Evolutionary conservation across 2,329 filamentous ascomycete species (phyloP).

Genomic region (Allantophomopsis lycopodina): DNA sequence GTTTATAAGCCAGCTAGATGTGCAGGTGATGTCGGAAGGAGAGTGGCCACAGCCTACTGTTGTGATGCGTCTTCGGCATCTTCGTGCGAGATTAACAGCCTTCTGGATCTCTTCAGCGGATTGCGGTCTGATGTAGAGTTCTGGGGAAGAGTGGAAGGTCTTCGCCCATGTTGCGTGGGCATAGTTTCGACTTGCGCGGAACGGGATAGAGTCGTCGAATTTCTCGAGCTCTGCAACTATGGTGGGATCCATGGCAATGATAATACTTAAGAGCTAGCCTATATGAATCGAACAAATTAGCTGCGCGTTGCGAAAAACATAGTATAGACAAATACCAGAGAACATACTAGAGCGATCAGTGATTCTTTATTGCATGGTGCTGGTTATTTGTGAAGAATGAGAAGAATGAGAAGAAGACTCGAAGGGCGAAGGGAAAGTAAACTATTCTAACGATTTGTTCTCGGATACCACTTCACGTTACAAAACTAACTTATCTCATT

Average conservation of each 20-base stretch:
- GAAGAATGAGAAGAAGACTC: no score
- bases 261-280: no score
- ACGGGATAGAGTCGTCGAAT: slow-evolving; percentile 52
- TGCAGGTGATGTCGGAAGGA: slow-evolving; percentile 82
- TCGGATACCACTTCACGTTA: no score
- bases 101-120: slow-evolving; percentile 73
- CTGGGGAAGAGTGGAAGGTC: slow-evolving; percentile 79
- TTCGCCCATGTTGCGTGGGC: slow-evolving; percentile 88
- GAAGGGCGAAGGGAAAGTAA: no score
- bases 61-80: slow-evolving; percentile 68
- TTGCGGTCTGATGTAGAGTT: slow-evolving; percentile 80
- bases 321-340: no score
- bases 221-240: slow-evolving; percentile 40
- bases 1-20: slow-evolving; percentile 88
- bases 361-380: no score
- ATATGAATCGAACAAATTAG: no score
- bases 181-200: slow-evolving; percentile 61
- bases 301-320: no score
- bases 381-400: no score
- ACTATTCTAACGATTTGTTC: no score
- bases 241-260: slow-evolving; percentile 22
- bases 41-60: slow-evolving; percentile 88
- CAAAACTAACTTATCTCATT: no score
- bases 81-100: slow-evolving; percentile 64
- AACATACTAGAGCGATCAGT: no score